Evolutionary conservation across 2,329 filamentous ascomycete genomes (phyloP), one percentile per base, ranked within the genome.

Genomic region (Ceratocystis cubensis): DNA sequence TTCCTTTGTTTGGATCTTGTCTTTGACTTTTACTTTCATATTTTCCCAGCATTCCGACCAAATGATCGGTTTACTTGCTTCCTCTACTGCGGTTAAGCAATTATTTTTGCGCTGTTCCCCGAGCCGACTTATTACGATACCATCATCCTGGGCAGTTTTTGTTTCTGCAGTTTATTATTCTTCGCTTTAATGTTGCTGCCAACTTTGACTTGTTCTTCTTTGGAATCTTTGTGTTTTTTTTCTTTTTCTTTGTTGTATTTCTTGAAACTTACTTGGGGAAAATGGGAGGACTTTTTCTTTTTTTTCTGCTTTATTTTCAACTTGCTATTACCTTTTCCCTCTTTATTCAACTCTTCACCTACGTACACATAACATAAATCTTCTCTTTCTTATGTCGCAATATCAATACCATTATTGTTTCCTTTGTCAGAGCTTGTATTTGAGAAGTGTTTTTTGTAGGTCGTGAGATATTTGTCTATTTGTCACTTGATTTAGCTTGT

Each of bases 361-460:
- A 20, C 53, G 20, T 13, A 25, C 48, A 53, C 13, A 53, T 53
- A 25, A 25, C 48, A 53, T 53, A 25, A 22, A 50, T 50, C 46
- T 28, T 28, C 48, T 53, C 56, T 30, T 61, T 65, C 56, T 45
- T 65, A 45, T 61, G 44, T 50, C 28, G 25, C 20, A 30, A 46
- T 33, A 22, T 50, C 30, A 33, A 44, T 62, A 25, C 37, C 30
- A 62, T 22, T 22, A 10, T 25, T 53, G 20, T 53, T 28, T 53
- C 48, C 48, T 28, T 53, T 53, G 48, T 53, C 48, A 53, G 48
- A 25, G 20, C 10, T 25, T 25, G 10, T 20, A 25, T 28, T 25
- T 53, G 48, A 53, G 20, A 4, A 22, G 20, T 25, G 1, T 7
- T 10, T 25, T 28, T 5, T 25, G 48, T 53, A 50, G 1, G 8